These are phyloP conservation scores for Aspergillus uvarum DNA, from an alignment of 2,329 filamentous ascomycete species.

Conservation along the genomic window DNA sequence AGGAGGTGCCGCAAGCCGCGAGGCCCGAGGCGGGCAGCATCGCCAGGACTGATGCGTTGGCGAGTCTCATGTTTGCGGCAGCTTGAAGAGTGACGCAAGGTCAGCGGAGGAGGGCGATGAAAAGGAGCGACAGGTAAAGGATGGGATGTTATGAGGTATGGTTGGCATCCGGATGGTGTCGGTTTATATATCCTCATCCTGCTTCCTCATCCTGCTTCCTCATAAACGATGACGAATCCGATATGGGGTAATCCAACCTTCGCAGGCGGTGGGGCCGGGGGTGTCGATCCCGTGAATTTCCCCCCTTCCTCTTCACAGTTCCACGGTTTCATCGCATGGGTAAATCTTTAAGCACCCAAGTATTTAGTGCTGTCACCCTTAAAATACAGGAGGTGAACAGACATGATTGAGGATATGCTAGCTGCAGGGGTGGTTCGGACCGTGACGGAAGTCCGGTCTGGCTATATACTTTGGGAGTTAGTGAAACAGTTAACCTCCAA, in stretches of 20 bases:
- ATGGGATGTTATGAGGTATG: background rate
- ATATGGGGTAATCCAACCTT: no score
- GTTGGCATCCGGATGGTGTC: background rate
- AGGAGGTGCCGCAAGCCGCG: background rate
- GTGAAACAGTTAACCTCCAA: background rate
- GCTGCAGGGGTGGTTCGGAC: no score
- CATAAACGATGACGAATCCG: background rate
- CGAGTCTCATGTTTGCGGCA: background rate
- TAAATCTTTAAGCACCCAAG: no score
- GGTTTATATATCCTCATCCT: background rate
- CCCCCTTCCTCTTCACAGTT: no score
- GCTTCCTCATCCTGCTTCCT: background rate
- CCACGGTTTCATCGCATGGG: no score
- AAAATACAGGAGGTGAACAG: no score
- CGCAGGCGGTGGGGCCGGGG: no score
- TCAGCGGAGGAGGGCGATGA: background rate
- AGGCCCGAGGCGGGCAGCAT: slow-evolving; percentile 1
- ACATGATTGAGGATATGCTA: no score
- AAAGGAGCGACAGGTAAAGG: background rate
- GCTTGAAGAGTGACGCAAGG: background rate
- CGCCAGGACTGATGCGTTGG: background rate
- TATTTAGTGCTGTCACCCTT: no score
- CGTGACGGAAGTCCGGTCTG: background rate
- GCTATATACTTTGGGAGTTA: background rate
- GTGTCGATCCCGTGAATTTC: no score